phyloP scores from a whole-genome alignment of 345 rosid genomes.

The Heritiera littoralis region DNA sequence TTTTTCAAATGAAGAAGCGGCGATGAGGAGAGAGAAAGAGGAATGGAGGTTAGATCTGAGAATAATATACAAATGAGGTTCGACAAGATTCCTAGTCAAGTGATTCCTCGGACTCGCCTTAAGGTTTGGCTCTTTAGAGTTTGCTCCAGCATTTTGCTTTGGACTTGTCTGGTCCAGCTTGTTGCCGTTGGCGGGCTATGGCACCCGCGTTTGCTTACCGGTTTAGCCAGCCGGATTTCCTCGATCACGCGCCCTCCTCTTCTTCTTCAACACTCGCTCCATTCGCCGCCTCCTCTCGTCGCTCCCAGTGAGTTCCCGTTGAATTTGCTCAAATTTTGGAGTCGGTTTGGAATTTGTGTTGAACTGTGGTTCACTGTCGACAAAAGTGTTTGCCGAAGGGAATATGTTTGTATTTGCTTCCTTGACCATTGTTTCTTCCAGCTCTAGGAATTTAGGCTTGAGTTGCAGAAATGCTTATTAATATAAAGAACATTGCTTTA shows the following conservation, averaged over 20 bases:
- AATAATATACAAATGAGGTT: conserved; percentile 46
- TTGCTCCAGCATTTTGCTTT: conserved; percentile 85
- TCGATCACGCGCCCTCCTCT: conserved; percentile 40
- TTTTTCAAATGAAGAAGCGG: conserved; percentile 58
- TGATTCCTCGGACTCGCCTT: conserved; percentile 61
- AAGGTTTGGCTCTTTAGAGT: conserved; percentile 87
- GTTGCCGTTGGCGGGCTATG: conserved; percentile 86
- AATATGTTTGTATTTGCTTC: not conserved
- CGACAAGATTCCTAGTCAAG: conserved; percentile 59
- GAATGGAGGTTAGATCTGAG: conserved; percentile 91
- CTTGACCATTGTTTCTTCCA: not conserved
- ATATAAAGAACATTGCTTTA: not conserved
- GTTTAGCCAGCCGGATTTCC: conserved; percentile 49
- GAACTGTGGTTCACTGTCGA: not conserved
- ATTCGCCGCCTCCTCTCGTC: conserved; percentile 51
- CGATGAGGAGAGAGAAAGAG: conserved; percentile 58
- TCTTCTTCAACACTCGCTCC: conserved; percentile 35
- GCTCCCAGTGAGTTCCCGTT: conserved; percentile 48
- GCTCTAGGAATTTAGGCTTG: not conserved
- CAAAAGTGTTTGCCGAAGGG: not conserved
- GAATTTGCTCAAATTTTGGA: not conserved
- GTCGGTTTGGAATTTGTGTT: not conserved
- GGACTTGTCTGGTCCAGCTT: conserved; percentile 98
- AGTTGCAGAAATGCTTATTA: not conserved
- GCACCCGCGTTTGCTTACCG: conserved; percentile 62